These are phyloP conservation scores for Sporothrix phasma DNA, from an alignment of 2,329 filamentous ascomycete species.

Conservation along the genomic window DNA sequence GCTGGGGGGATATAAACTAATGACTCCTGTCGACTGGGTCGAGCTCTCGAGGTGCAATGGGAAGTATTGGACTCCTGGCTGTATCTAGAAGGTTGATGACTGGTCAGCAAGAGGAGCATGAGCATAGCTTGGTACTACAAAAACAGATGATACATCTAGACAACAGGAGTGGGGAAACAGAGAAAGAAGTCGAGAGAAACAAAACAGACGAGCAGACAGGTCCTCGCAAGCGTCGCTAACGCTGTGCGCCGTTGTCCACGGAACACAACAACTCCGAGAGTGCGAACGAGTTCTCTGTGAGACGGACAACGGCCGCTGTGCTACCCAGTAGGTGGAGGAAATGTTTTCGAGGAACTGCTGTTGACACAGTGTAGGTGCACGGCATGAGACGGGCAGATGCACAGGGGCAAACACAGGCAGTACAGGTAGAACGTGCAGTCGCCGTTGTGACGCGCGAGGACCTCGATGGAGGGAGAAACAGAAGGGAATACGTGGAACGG, in stretches of 20 bases:
- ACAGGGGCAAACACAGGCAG: neutral
- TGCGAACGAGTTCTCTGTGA: conserved; percentile 27
- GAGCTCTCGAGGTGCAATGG: conserved; percentile 44
- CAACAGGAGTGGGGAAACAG: neutral
- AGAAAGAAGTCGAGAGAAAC: neutral
- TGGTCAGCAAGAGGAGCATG: conserved; percentile 19
- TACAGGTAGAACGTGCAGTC: neutral
- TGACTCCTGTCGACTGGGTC: conserved; percentile 39
- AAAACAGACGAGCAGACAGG: neutral
- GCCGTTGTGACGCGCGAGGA: neutral
- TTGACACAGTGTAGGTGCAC: neutral
- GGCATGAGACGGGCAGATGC: conserved; percentile 1
- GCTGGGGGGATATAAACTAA: conserved; percentile 40
- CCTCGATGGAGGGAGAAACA: neutral
- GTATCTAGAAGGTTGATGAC: conserved; percentile 35
- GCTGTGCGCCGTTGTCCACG: conserved; percentile 30
- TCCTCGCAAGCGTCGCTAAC: conserved; percentile 23
- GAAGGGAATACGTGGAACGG: neutral
- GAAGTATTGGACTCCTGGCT: conserved; percentile 43
- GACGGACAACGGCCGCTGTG: conserved; percentile 37
- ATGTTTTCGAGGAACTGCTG: conserved; percentile 16
- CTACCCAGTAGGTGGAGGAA: conserved; percentile 33
- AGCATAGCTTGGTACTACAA: neutral
- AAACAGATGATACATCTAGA: neutral
- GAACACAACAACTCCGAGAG: conserved; percentile 24